Base-by-base conservation (phyloP, 148 eudicot species). In the Talinum fruticosum region DNA sequence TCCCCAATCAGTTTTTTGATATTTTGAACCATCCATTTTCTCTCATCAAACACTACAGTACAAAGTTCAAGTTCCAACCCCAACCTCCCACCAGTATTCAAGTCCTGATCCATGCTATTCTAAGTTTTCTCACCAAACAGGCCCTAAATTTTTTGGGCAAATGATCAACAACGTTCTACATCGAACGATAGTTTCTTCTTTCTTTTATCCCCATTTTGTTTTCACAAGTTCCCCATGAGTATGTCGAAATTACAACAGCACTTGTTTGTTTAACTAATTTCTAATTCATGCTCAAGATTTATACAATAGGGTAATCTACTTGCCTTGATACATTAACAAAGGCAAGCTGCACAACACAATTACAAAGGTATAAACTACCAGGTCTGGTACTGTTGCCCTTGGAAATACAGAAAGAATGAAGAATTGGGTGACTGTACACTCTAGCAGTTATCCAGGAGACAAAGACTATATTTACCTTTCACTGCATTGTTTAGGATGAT, bases 361-460 rank as follows among this genome's bases (percentile, higher is more conserved):
- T 30, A 28, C 16, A 13, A 18, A 6, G 69, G n/a, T 30, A 30
- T 21, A 65, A 65, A 65, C 6, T 30, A 65, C 21, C 7, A 65
- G 30, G 68, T 29, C 35, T 12, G 35, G 35, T 10, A 14, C 68
- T 35, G 30, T 65, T 5, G 13, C 64, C 26, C 64, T 23, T 8
- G 64, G 29, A 59, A 59, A 7, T 23, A n/a, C 29, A 74, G 26
- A 80, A 80, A 75, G 71, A 80, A 80, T 80, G 74, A 80, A 80
- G 75, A 70, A 75, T 68, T 14, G 57, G 73, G 61, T 75, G 33
- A 51, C 75, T 80, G 37, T 80, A 80, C 79, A 76, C 62, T 57
- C 62, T 47, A n/a, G n/a, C n/a, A n/a, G n/a, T n/a, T n/a, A n/a
- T n/a, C n/a, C n/a, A n/a, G n/a, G n/a, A n/a, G n/a, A n/a, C 36